phyloP scores from a whole-genome alignment of 345 rosid genomes.

The Limnanthes douglasii region DNA sequence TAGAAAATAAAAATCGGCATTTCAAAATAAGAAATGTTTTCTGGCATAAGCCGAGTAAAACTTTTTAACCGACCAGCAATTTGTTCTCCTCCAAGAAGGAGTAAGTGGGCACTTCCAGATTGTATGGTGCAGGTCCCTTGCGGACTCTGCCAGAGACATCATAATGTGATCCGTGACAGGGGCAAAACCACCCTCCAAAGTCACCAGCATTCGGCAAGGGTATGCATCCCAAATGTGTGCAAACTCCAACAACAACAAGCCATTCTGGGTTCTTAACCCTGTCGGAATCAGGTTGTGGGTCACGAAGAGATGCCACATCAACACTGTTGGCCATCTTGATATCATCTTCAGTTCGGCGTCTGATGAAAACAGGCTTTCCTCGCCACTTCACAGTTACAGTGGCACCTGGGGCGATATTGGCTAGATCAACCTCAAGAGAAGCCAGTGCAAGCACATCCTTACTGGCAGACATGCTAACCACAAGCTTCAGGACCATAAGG shows the following conservation, averaged over 20 bases:
- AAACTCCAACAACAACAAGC: conserved; percentile 83
- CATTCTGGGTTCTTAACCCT: conserved; percentile 93
- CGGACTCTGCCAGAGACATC: conserved; percentile 90
- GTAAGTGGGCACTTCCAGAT: conserved; percentile 87
- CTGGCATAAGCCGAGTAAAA: too few species aligned
- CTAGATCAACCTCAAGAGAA: conserved; percentile 87
- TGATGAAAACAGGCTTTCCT: conserved; percentile 92
- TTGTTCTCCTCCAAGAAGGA: conserved; percentile 79
- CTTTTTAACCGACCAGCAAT: conserved; percentile 55
- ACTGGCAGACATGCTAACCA: conserved; percentile 92
- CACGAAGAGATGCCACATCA: conserved; percentile 64
- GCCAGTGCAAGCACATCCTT: conserved; percentile 94
- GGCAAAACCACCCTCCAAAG: conserved; percentile 95
- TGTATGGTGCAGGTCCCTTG: conserved; percentile 92
- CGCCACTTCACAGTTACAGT: conserved; percentile 97
- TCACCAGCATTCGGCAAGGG: conserved; percentile 98
- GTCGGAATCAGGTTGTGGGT: conserved; percentile 59
- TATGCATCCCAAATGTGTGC: conserved; percentile 96
- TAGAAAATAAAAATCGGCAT: too few species aligned
- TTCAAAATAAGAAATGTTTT: too few species aligned
- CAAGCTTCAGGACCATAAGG: conserved; percentile 66
- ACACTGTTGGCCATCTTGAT: conserved; percentile 78
- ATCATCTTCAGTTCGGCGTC: conserved; percentile 86
- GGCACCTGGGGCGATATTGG: conserved; percentile 70
- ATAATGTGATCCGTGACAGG: conserved; percentile 93